Base-by-base conservation (phyloP, 495 filamentous ascomycete species). In the Penicillium alfredii region DNA sequence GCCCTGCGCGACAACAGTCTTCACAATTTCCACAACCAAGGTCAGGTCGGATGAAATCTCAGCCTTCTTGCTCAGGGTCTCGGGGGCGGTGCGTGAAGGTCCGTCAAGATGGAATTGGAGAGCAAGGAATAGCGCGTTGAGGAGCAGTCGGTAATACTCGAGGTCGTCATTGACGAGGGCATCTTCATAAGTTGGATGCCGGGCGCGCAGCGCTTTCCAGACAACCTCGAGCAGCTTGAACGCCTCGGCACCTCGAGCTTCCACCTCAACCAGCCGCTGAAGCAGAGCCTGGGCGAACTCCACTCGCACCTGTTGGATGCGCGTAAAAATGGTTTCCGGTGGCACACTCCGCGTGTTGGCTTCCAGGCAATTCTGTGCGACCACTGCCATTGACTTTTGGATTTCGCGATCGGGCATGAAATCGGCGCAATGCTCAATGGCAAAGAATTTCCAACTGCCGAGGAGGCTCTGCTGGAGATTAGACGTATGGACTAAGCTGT, bases 371-470 rank as follows among this genome's bases (percentile, higher is more conserved):
- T 81, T 74, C 37, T 74, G 70, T n/a, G 77, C 74, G n/a, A 86
- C 80, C 30, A 76, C 43, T 8, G 73, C 69, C 56, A 84, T 64
- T 42, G 80, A 76, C 34, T 77, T 77, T 55, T 78, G 80, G n/a
- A 92, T 63, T 19, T 77, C 70, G 6, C 61, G 60, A 33, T 83
- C 74, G 23, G 68, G 64, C 25, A 73, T 66, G 21, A 92, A 68
- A 39, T 80, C 79, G 10, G 73, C 70, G 48, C 81, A 86, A 28
- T 97, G 74, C 60, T 96, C 90, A 30, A 89, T 69, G 8, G 87
- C 78, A 8, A 99, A 77, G 31, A 83, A 78, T 56, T 87, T 89
- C 92, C 92, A 99, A 41, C 86, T 82, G 42, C 84, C 73, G 33
- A 94, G 78, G 21, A 99, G 77, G 37, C 71, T 70, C 82, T 88